phyloP scores from a whole-genome alignment of 2,329 filamentous ascomycete species.

The Calonectria pseudoturangicola region DNA sequence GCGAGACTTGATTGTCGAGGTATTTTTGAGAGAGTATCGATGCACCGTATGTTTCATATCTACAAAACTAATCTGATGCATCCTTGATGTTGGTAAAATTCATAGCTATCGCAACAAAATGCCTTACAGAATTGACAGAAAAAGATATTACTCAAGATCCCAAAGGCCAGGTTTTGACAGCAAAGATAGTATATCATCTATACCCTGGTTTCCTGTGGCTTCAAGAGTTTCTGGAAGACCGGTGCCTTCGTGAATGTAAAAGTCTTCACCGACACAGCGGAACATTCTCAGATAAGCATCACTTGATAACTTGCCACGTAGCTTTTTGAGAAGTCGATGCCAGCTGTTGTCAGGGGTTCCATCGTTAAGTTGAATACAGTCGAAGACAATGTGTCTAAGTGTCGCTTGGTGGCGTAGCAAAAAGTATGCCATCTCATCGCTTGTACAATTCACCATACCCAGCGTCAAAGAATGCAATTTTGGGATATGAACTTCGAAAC shows the following conservation, averaged over 20 bases:
- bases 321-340: neutral
- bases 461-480: neutral
- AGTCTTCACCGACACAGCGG: neutral
- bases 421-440: neutral
- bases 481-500: neutral
- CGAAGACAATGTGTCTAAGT: neutral
- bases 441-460: neutral
- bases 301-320: neutral
- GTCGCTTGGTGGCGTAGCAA: constrained; percentile 8
- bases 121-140: too few species aligned
- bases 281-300: neutral
- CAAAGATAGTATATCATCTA: neutral
- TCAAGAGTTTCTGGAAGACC: neutral
- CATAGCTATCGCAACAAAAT: too few species aligned
- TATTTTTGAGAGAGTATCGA: too few species aligned
- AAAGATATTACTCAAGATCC: neutral
- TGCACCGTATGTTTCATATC: too few species aligned
- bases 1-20: too few species aligned
- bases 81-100: too few species aligned
- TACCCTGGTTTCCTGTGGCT: neutral
- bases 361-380: neutral
- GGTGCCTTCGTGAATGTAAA: neutral
- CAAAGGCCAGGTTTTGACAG: neutral
- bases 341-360: constrained; percentile 3
- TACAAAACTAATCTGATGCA: too few species aligned